Evolutionary conservation across 768 basidiomycete species (phyloP), one percentile per base, ranked within the genome.

Genomic region (Termitomyces titanicus): DNA sequence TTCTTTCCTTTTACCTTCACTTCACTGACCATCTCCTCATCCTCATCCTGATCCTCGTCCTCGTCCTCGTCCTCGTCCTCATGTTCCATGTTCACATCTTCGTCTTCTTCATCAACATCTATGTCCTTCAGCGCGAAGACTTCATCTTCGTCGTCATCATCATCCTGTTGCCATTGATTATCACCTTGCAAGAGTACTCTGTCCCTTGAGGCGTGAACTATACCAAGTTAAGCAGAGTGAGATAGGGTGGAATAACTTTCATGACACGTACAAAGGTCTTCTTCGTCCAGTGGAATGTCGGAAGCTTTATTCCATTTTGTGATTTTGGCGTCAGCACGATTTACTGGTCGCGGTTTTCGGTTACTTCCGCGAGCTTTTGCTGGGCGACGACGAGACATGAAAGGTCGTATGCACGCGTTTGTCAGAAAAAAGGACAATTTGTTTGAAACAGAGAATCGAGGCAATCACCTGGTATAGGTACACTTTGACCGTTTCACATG

Each of bases 201-300:
- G 65, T 97, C 93, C 51, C 82, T 79, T 27, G 84, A 82, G 1
- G 77, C 72, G 66, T 92, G 89, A 65, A 92, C 91, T 94, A 60
- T 3, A 44, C 11, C 7, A 58, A 24, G 44, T 47, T 58, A 40
- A 53, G 53, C 25, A 20, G 51, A 37, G n/a, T n/a, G n/a, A n/a
- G n/a, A n/a, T n/a, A n/a, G 13, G 1, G 15, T 31, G 55, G 25
- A 45, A 47, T 42, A 15, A 34, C 50, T 24, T 22, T 39, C 40
- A 17, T n/a, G 40, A 53, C 47, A 75, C 86, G 58, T 63, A 91
- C 90, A 92, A 64, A 85, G 78, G 66, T 92, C 90, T 65, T 90
- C 88, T 61, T 85, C 86, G 61, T 92, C 89, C 58, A 88, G 65
- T 10, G 85, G 87, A 51, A 92, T 81, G 63, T 92, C 91, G 6